Conservation (phyloP, 2,329 filamentous ascomycete species). For the Geoglossum cookeanum region DNA sequence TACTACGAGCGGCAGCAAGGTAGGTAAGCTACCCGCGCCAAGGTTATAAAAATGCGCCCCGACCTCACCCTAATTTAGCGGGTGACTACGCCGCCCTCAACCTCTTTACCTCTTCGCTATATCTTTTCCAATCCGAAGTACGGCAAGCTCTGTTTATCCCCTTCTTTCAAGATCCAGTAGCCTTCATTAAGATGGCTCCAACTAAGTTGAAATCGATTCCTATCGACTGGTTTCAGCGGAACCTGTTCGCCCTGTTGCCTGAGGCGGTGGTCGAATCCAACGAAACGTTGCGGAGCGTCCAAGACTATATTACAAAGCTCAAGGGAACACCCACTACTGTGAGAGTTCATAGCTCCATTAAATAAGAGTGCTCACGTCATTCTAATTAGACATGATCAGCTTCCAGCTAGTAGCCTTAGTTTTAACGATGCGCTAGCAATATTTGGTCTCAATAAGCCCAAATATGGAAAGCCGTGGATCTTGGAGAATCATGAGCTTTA, state of each 20-base stretch:
- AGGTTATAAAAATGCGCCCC: no score
- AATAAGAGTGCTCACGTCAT: neutral
- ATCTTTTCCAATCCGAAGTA: no score
- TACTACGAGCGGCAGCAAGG: no score
- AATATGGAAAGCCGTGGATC: neutral
- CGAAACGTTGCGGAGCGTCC: neutral
- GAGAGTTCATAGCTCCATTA: neutral
- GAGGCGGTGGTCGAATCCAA: neutral
- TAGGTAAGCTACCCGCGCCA: no score
- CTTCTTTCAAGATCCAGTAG: no score
- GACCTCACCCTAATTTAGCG: no score
- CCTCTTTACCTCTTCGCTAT: no score
- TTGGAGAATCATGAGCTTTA: neutral
- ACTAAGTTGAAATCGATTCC: no score
- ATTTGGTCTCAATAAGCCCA: neutral
- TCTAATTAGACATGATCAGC: neutral
- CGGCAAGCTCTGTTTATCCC: no score
- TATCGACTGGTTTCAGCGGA: no score
- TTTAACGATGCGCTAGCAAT: neutral
- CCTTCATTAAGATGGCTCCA: no score
- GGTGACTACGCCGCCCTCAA: no score
- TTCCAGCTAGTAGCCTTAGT: neutral
- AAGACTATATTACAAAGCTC: neutral
- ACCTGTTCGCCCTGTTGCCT: neutral
- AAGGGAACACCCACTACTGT: neutral